Evolutionary conservation across 495 filamentous ascomycete genomes (phyloP).

Genomic region (Neurospora discreta): DNA sequence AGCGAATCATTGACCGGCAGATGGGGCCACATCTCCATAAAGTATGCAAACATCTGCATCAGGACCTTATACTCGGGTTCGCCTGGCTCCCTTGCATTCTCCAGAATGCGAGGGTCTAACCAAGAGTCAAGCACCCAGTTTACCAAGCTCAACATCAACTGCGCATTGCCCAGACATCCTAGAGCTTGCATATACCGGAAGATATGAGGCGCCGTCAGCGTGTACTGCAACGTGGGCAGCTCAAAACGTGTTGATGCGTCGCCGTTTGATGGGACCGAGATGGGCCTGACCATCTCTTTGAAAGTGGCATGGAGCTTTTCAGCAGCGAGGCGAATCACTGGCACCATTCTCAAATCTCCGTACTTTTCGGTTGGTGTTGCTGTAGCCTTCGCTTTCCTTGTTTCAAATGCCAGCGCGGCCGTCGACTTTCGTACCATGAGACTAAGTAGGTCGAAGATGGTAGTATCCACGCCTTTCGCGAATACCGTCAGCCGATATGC

Average conservation of each 20-base stretch:
- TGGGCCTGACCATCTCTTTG: background rate
- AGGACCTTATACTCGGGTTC: slow-evolving; percentile 18
- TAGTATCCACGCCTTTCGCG: slow-evolving; percentile 7
- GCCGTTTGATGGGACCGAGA: background rate
- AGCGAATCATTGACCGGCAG: slow-evolving; percentile 12
- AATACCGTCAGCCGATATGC: slow-evolving; percentile 4
- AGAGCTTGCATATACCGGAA: slow-evolving; percentile 29
- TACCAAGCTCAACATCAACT: slow-evolving; percentile 25
- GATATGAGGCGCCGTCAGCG: slow-evolving; percentile 19
- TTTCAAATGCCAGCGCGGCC: background rate
- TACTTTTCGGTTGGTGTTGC: background rate
- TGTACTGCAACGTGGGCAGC: slow-evolving; percentile 9
- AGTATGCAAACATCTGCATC: slow-evolving; percentile 23
- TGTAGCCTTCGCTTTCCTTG: background rate
- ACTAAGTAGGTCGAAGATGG: slow-evolving; percentile 13
- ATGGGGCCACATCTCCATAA: slow-evolving; percentile 17
- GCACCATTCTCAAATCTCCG: slow-evolving; percentile 3
- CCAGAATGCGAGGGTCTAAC: slow-evolving; percentile 17
- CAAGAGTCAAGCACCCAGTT: slow-evolving; percentile 29
- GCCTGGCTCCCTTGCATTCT: slow-evolving; percentile 21
- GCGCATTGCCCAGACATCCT: slow-evolving; percentile 21
- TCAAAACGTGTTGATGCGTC: background rate
- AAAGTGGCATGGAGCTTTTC: background rate
- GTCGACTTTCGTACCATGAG: slow-evolving; percentile 11
- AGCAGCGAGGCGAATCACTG: background rate